These are phyloP conservation scores for Nicotiana otophora DNA, from an alignment of 257 asterid genomes.

Conservation along the genomic window DNA sequence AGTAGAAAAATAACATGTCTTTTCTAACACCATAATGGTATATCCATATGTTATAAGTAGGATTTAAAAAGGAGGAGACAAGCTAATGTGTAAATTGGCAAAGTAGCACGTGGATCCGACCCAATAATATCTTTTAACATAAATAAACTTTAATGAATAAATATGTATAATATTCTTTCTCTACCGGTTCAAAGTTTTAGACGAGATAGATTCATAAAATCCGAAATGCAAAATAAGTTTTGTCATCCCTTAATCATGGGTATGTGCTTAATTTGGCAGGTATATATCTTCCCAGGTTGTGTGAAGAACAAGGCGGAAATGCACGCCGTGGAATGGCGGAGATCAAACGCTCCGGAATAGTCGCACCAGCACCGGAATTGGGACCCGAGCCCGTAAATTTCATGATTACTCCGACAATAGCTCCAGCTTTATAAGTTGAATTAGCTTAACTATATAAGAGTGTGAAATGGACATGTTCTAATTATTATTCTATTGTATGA, in stretches of 20 bases:
- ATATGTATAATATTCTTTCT: too few species aligned
- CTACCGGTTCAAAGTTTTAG: too few species aligned
- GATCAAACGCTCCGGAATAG: slow-evolving; percentile 52
- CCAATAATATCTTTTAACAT: too few species aligned
- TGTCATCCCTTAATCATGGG: not conserved
- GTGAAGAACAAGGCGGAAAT: slow-evolving; percentile 37
- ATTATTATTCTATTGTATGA: not conserved
- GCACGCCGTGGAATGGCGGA: slow-evolving; percentile 58
- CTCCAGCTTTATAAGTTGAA: slow-evolving; percentile 24
- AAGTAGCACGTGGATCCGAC: too few species aligned
- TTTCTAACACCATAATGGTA: too few species aligned
- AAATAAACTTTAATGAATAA: too few species aligned
- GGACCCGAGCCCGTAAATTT: not conserved
- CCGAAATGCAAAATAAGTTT: not conserved
- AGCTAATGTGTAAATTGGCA: too few species aligned
- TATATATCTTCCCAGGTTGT: slow-evolving; percentile 65
- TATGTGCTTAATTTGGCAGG: slow-evolving; percentile 21
- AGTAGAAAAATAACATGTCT: too few species aligned
- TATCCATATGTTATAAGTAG: too few species aligned
- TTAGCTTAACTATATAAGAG: not conserved
- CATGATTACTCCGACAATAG: slow-evolving; percentile 28
- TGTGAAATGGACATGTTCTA: not conserved
- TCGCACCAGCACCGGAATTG: slow-evolving; percentile 39
- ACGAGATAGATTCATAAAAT: too few species aligned
- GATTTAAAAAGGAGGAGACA: too few species aligned